A percentile compares a stretch with the other conserved stretches of the same genome.
Evolutionary conservation across 2,329 filamentous ascomycete genomes (phyloP).

Genomic region (Alternaria dauci): DNA sequence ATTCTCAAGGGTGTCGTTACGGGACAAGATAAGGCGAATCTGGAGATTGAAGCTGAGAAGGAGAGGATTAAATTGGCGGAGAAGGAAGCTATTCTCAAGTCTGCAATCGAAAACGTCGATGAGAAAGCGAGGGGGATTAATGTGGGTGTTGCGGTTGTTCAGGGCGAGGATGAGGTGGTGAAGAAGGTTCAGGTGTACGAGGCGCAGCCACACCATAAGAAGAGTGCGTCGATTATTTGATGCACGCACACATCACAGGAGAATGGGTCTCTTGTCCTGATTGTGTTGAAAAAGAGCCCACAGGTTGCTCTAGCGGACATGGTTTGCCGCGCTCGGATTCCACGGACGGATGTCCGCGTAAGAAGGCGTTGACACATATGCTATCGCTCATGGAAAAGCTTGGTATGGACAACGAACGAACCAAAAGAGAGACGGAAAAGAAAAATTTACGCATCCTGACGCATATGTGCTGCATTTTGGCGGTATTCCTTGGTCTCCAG

Average conservation of each 20-base stretch:
- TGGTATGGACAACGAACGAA: background rate
- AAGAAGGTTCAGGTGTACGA: slow-evolving; percentile 1
- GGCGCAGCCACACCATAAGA: slow-evolving; percentile 2
- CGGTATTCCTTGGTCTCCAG: background rate
- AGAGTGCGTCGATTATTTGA: slow-evolving; percentile 13
- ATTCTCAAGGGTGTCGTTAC: slow-evolving; percentile 48
- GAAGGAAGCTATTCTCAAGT: slow-evolving; percentile 9
- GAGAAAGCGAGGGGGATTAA: slow-evolving; percentile 11
- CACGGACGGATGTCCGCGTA: background rate
- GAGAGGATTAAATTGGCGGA: slow-evolving; percentile 14
- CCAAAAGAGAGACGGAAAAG: background rate
- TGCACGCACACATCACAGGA: too few relatives aligned
- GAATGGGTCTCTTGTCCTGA: background rate
- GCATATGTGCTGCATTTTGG: background rate
- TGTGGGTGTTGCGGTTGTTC: slow-evolving; percentile 11
- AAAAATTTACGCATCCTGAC: background rate
- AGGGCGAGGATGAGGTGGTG: slow-evolving; percentile 6
- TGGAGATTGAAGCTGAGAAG: slow-evolving; percentile 22
- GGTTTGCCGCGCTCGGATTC: background rate
- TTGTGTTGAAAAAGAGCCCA: background rate
- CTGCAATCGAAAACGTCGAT: background rate
- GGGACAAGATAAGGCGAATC: slow-evolving; percentile 36
- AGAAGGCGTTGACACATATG: background rate
- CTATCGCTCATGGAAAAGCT: background rate
- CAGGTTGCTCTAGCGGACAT: background rate